Evolutionary conservation across 208 protist genomes (phyloP).

Genomic region (Blastocrithidia nonstop): DNA sequence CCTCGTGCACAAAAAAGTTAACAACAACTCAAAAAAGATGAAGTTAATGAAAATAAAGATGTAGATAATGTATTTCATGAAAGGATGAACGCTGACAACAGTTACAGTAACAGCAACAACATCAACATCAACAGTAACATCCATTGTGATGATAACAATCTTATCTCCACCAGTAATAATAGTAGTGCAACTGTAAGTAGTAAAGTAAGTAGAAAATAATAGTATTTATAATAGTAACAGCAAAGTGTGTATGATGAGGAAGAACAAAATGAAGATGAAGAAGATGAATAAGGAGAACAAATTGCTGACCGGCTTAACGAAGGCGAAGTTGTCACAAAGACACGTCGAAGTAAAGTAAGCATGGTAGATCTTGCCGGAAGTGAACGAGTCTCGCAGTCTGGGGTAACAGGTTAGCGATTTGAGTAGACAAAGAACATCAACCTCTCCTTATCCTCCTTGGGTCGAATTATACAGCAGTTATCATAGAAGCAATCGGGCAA

Average conservation of each 20-base stretch:
- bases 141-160: too few relatives aligned
- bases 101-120: not conserved
- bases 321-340: conserved; percentile 41
- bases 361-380: conserved; percentile 96
- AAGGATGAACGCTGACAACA: not conserved
- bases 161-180: not conserved
- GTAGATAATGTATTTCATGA: too few relatives aligned
- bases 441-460: conserved; percentile 87
- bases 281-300: conserved; percentile 4
- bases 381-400: conserved; percentile 86
- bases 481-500: conserved; percentile 54
- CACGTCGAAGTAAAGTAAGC: conserved; percentile 67
- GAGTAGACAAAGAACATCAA: conserved; percentile 95
- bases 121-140: not conserved
- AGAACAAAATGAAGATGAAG: not conserved
- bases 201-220: not conserved
- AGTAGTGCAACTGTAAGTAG: not conserved
- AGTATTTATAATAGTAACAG: not conserved
- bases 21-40: too few relatives aligned
- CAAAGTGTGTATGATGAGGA: not conserved
- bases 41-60: too few relatives aligned
- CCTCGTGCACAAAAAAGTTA: too few relatives aligned
- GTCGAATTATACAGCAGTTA: conserved; percentile 79
- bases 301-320: conserved; percentile 17
- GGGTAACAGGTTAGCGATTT: conserved; percentile 82